Conservation (phyloP, 495 filamentous ascomycete genomes). For the Glutinoglossum americanum region DNA sequence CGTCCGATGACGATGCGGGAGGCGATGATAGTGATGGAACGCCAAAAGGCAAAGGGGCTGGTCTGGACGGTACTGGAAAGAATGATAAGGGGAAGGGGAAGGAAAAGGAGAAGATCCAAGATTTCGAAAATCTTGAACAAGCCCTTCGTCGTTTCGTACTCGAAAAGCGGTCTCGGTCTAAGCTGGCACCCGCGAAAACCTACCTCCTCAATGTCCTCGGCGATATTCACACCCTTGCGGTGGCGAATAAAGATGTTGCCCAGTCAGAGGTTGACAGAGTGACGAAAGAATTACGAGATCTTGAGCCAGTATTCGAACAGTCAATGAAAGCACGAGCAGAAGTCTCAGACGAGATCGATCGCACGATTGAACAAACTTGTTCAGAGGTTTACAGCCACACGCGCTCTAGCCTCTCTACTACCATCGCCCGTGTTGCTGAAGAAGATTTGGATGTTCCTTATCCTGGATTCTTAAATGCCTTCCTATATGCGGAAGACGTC, state of each 20-base stretch:
- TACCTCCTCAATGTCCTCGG: slow-evolving; percentile 87
- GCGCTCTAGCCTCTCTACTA: slow-evolving; percentile 41
- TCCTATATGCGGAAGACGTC: slow-evolving; percentile 83
- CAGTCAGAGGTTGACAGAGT: slow-evolving; percentile 74
- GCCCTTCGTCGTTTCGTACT: slow-evolving; percentile 84
- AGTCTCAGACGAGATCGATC: slow-evolving; percentile 60
- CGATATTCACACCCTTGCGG: slow-evolving; percentile 62
- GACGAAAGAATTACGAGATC: slow-evolving; percentile 50
- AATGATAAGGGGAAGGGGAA: slow-evolving; percentile 70
- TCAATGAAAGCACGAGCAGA: slow-evolving; percentile 66
- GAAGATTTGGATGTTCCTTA: slow-evolving; percentile 64
- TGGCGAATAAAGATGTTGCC: slow-evolving; percentile 72
- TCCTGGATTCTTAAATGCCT: slow-evolving; percentile 62
- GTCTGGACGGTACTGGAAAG: slow-evolving; percentile 49
- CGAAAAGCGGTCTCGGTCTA: slow-evolving; percentile 85
- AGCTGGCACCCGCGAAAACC: slow-evolving; percentile 85
- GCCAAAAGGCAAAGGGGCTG: slow-evolving; percentile 21
- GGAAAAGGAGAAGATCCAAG: slow-evolving; percentile 63
- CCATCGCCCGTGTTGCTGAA: slow-evolving; percentile 56
- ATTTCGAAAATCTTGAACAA: slow-evolving; percentile 75
- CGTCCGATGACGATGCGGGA: slow-evolving; percentile 30
- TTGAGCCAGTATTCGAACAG: slow-evolving; percentile 68
- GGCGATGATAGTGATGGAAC: slow-evolving; percentile 32
- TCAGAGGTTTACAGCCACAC: slow-evolving; percentile 69
- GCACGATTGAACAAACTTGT: slow-evolving; percentile 64